Evolutionary conservation across 2,329 filamentous ascomycete genomes (phyloP).

Genomic region (Trichoderma atroviride): DNA sequence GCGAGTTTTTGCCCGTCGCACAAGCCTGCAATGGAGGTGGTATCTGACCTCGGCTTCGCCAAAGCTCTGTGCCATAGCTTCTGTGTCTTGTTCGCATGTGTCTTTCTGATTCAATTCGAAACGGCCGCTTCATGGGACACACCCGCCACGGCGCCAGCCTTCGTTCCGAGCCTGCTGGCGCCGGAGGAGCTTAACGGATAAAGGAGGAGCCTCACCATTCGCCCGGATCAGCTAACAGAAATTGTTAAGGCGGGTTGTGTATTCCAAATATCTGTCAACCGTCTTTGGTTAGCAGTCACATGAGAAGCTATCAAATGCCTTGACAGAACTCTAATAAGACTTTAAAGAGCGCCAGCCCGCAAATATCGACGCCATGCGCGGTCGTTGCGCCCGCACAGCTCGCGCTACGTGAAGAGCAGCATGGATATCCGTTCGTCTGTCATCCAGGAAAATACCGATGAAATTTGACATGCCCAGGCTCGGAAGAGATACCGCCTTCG

Average conservation of each 20-base stretch:
- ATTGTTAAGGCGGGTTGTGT: neutral
- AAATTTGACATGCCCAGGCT: neutral
- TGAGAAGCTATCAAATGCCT: neutral
- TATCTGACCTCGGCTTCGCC: neutral
- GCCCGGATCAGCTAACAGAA: neutral
- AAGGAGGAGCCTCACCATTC: slow-evolving; percentile 7
- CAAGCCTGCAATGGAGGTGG: neutral
- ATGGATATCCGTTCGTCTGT: neutral
- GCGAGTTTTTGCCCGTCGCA: neutral
- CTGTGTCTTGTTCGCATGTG: neutral
- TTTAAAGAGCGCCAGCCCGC: neutral
- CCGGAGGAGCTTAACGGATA: slow-evolving; percentile 12
- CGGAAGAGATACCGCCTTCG: neutral
- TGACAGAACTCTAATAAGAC: neutral
- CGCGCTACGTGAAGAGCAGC: neutral
- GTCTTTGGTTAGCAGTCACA: neutral
- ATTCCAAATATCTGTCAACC: slow-evolving; percentile 5
- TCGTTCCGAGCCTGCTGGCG: slow-evolving; percentile 16
- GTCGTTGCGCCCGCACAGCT: slow-evolving; percentile 8
- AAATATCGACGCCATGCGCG: neutral
- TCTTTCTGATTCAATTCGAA: neutral
- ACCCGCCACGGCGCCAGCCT: neutral
- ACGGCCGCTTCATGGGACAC: neutral
- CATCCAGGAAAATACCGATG: neutral
- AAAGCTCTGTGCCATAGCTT: neutral